Base-by-base conservation (phyloP, 257 asterid species). In the Nicotiana otophora region DNA sequence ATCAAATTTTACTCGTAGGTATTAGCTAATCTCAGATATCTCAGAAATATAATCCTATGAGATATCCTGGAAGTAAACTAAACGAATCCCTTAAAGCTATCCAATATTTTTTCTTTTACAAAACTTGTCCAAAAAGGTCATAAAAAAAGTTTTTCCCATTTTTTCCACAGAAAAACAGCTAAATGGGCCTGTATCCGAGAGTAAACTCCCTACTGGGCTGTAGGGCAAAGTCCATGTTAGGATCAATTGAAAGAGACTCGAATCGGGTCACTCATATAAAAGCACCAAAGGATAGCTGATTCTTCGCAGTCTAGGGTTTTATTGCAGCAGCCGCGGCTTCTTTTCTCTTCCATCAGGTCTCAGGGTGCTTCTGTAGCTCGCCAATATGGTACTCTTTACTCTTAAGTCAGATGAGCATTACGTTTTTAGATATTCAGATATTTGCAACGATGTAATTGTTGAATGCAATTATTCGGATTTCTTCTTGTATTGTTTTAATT, bases 261-360 rank as follows among this genome's bases (percentile, higher is more conserved):
- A 68, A 20, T 5, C n/a, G 58, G 58, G 58, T 20, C 55, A 70
- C n/a, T 31, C 34, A 20, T 70, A 70, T 70, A 70, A 39, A 70
- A 70, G 1, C 78, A 70, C 33, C 78, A 70, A 39, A 70, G 30
- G 17, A 42, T 2, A 23, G 2, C 33, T 70, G 10, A 20, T n/a
- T 42, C 34, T 10, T n/a, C 5, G 33, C n/a, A 42, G 5, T 70
- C n/a, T 42, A 70, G 78, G 78, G 34, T 70, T 70, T 69, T 42
- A 28, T 70, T 70, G 78, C 78, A 42, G 60, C 60, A 10, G 60
- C 78, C 5, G 78, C 78, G 58, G 34, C 78, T 57, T 39, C 78
- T 70, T 51, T 5, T 70, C 34, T 20, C 78, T 42, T 42, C 34
- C 6, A 42, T 23, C 60, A 70, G 58, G 78, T 70, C 58, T 70